phyloP scores from a whole-genome alignment of 306 rosid species.

The Prosopis cineraria region DNA sequence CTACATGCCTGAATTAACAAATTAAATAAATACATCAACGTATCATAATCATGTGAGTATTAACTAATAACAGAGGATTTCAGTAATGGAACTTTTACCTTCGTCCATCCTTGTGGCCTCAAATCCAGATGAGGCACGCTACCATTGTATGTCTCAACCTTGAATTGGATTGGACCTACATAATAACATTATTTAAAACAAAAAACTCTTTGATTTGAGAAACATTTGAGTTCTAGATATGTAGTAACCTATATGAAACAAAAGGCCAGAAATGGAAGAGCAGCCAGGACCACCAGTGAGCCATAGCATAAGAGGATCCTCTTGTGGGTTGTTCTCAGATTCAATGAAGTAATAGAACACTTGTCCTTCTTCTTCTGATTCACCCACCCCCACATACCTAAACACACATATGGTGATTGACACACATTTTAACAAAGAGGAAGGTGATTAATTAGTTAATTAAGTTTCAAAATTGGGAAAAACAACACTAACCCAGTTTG shows the following conservation, averaged over 20 bases:
- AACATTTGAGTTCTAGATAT: background rate
- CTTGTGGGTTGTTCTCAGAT: background rate
- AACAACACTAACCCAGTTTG: background rate
- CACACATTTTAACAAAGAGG: no score
- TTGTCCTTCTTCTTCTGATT: background rate
- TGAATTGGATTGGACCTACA: background rate
- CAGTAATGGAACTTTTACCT: no score
- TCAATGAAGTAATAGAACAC: background rate
- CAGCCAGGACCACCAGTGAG: background rate
- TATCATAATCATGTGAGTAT: background rate
- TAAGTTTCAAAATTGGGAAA: background rate
- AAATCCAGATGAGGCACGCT: background rate
- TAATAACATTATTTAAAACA: background rate
- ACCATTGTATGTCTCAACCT: background rate
- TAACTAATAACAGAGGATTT: no score
- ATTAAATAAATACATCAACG: background rate
- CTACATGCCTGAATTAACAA: constrained; percentile 35
- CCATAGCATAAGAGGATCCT: constrained; percentile 11
- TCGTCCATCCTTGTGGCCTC: constrained; percentile 1
- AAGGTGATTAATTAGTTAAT: no score
- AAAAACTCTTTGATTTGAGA: background rate
- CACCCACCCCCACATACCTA: background rate
- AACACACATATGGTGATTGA: background rate
- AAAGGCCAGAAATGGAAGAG: background rate
- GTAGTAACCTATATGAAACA: background rate